Evolutionary conservation across 164 flowering plant genomes (phyloP), one percentile per base, ranked within the genome.

Genomic region (Vitis rupestris): DNA sequence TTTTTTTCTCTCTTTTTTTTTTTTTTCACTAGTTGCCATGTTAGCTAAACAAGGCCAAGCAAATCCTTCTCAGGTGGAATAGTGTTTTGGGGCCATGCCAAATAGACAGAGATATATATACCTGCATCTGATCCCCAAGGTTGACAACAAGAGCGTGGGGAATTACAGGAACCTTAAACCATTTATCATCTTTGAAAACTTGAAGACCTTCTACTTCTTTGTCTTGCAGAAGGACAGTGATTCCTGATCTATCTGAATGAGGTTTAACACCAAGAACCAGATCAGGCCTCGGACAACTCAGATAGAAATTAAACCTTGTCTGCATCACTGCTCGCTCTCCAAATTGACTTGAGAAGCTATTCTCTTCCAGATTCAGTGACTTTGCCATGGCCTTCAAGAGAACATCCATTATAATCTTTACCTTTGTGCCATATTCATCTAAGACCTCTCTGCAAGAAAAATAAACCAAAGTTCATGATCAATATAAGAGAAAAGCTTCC

Each of bases 261-360:
- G 82, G 71, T 72, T 80, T 85, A 61, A 75, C 15, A 5, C 81
- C 86, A 8, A 72, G 68, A 30, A 78, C 76, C 15, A 23, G 57
- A 56, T 82, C 86, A 10, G 88, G 86, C 55, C 75, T 67, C 0
- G 82, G 75, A 72, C 88, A 85, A 1, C 62, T 75, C 4, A 85
- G 85, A 65, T 83, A 85, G 67, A 74, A 78, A 72, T 80, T 83
- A 56, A 84, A 79, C 63, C 85, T 77, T 2, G 78, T 72, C 50
- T 16, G 44, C 37, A 66, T 61, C 31, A 64, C 37, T 29, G 64
- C 64, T 2, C 16, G 23, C 48, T 71, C 69, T 2, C 79, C 83
- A 65, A 59, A 75, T 54, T 73, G 76, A 1, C 73, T 64, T 14
- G 55, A n/a, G 48, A 86, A 79, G 61, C 75, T 16, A 50, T 72